Percentiles rank a stretch among this genome's conserved stretches.
phyloP scores from a whole-genome alignment of 495 filamentous ascomycete genomes.

The Umbilicaria muhlenbergii region DNA sequence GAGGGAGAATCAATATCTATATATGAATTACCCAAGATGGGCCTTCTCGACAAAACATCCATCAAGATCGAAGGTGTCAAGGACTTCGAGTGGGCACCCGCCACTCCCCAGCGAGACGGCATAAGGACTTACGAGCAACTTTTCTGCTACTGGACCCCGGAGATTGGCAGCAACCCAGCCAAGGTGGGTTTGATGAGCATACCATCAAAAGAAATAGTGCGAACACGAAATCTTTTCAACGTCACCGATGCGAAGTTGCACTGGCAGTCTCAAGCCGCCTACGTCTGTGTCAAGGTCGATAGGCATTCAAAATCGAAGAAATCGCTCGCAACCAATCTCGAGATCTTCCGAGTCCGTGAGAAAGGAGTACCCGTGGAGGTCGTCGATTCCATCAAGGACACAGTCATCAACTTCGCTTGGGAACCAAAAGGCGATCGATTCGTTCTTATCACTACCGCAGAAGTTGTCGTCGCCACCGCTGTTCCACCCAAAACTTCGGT shows the following conservation, averaged over 20 bases:
- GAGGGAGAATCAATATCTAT: conserved; percentile 81
- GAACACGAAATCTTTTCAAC: conserved; percentile 92
- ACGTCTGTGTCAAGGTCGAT: conserved; percentile 97
- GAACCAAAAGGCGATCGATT: conserved; percentile 95
- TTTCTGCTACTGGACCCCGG: conserved; percentile 96
- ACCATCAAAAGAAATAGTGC: conserved; percentile 80
- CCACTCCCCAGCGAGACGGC: conserved; percentile 58
- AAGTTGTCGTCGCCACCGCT: conserved; percentile 61
- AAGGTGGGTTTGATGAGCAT: conserved; percentile 94
- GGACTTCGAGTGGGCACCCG: conserved; percentile 95
- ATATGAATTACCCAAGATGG: conserved; percentile 89
- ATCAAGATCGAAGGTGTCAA: conserved; percentile 92
- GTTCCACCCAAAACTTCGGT: conserved; percentile 88
- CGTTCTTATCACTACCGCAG: conserved; percentile 88
- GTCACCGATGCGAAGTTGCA: conserved; percentile 92
- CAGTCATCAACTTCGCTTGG: conserved; percentile 98
- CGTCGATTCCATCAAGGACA: conserved; percentile 91
- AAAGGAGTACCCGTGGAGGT: conserved; percentile 98
- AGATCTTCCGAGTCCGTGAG: conserved; percentile 93
- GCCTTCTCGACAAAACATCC: conserved; percentile 65
- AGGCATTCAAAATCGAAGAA: conserved; percentile 99
- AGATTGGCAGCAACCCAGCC: conserved; percentile 96
- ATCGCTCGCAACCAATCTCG: conserved; percentile 85
- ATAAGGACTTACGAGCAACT: conserved; percentile 86
- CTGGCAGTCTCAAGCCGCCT: conserved; percentile 89